These are phyloP conservation scores for Diaporthe citrichinensis DNA, from an alignment of 2,329 filamentous ascomycete genomes.

Conservation along the genomic window DNA sequence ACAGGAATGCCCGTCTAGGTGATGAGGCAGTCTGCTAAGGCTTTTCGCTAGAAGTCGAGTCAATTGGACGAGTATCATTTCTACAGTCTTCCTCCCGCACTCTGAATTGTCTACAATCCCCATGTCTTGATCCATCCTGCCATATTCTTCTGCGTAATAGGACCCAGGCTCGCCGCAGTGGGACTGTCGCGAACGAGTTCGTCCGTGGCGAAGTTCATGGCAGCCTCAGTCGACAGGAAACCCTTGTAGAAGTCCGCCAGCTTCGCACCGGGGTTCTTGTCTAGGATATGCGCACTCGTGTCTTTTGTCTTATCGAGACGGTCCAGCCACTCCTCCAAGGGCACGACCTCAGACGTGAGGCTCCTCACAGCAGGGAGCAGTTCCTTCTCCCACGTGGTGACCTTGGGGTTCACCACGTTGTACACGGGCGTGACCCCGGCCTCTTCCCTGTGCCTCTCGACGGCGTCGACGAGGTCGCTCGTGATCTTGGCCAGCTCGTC, in stretches of 20 bases:
- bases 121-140: constrained; percentile 33
- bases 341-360: constrained; percentile 25
- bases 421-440: constrained; percentile 15
- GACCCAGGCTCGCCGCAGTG: constrained; percentile 28
- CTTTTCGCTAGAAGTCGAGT: background rate
- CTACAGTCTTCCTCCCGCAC: background rate
- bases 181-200: constrained; percentile 31
- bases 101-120: constrained; percentile 23
- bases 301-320: constrained; percentile 31
- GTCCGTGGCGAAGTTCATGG: constrained; percentile 29
- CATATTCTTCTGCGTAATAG: constrained; percentile 35
- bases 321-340: constrained; percentile 32
- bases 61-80: background rate
- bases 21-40: background rate
- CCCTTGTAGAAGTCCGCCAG: constrained; percentile 37
- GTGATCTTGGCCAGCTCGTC: constrained; percentile 47
- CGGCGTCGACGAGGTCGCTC: constrained; percentile 45
- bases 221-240: constrained; percentile 14
- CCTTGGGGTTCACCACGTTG: constrained; percentile 35
- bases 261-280: constrained; percentile 38
- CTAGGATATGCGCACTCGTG: constrained; percentile 29
- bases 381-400: constrained; percentile 24
- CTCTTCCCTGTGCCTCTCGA: constrained; percentile 19
- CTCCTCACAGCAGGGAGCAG: constrained; percentile 31
- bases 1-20: background rate